Evolutionary conservation across 2,329 filamentous ascomycete species (phyloP).

Genomic region (Colletotrichum sp.): DNA sequence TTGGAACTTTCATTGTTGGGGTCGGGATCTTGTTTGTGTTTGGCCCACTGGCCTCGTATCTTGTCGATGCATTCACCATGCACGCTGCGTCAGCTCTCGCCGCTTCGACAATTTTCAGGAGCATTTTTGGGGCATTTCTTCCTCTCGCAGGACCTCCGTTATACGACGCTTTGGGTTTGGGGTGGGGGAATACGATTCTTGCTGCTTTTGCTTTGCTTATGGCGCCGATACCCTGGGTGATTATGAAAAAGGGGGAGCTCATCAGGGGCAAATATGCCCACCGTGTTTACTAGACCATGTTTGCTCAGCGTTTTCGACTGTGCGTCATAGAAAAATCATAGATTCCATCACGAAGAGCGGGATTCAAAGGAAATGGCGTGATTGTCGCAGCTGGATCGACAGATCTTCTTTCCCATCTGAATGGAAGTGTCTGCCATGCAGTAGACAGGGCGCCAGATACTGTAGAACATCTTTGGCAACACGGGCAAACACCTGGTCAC

Average conservation of each 20-base stretch:
- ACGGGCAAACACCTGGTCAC: neutral
- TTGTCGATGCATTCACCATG: conserved; percentile 58
- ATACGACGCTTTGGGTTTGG: conserved; percentile 54
- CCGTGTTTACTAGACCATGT: neutral
- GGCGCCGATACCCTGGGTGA: conserved; percentile 49
- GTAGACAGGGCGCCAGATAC: neutral
- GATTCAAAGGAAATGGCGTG: neutral
- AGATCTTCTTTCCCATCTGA: neutral
- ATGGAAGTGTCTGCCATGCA: neutral
- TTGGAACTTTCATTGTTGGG: conserved; percentile 55
- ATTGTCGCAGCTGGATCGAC: neutral
- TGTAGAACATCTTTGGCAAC: neutral
- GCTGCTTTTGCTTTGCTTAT: conserved; percentile 45
- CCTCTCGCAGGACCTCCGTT: conserved; percentile 55
- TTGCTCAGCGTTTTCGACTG: neutral
- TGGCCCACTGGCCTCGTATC: conserved; percentile 42
- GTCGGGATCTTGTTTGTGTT: conserved; percentile 29
- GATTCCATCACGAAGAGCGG: neutral
- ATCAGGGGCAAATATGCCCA: neutral
- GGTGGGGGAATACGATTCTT: conserved; percentile 53
- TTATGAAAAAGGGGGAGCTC: conserved; percentile 49
- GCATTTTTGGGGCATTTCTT: conserved; percentile 54
- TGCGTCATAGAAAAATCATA: neutral
- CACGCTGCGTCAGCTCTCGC: conserved; percentile 69
- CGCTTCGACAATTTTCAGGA: conserved; percentile 63